Base-by-base conservation (phyloP, 768 basidiomycete species). In the Trametes punicea region DNA sequence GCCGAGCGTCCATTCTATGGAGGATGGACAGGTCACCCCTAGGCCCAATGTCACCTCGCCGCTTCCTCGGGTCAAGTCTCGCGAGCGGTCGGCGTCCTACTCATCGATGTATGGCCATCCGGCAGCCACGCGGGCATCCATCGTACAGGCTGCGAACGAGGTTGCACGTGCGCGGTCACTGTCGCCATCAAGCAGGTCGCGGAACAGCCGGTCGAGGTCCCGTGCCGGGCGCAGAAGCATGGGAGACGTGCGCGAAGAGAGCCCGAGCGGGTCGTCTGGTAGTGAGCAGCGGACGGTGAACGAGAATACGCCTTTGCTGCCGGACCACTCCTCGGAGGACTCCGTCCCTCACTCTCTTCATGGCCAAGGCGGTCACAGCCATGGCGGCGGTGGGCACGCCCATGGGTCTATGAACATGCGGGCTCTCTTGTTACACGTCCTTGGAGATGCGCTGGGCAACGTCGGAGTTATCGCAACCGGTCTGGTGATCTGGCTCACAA, bases 371-470 rank as follows among this genome's bases (percentile, higher is more conserved):
- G 47, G 46, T 18, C 56, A 55, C 20, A 54, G 51, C 18, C 53
- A 51, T 15, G 58, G 54, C 23, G 55, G 57, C 1, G 59, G 63
- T 36, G 56, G 62, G 3, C 64, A 65, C 41, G 56, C 63, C 21
- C 65, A 65, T 20, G 72, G 73, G 0, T 91, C 87, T 0, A 98
- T 99, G 97, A 99, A 98, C 72, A 98, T 98, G 95, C 88, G 78
- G n/a, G 97, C 94, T 27, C 78, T 99, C 1, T 77, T 98, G 29
- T 73, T 99, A 26, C 97, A 99, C 70, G 97, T 98, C 34, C 71
- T 99, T 41, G 96, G 96, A 30, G 96, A 99, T 74, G 96, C 96
- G 52, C 81, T 99, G 23, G 97, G 97, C 46, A 98, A 99, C 70
- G 90, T 98, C 59, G 97, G 97, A 49, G 97, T 99, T 59, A 97